phyloP scores from a whole-genome alignment of 495 filamentous ascomycete species.

The Penicillium paxilli region DNA sequence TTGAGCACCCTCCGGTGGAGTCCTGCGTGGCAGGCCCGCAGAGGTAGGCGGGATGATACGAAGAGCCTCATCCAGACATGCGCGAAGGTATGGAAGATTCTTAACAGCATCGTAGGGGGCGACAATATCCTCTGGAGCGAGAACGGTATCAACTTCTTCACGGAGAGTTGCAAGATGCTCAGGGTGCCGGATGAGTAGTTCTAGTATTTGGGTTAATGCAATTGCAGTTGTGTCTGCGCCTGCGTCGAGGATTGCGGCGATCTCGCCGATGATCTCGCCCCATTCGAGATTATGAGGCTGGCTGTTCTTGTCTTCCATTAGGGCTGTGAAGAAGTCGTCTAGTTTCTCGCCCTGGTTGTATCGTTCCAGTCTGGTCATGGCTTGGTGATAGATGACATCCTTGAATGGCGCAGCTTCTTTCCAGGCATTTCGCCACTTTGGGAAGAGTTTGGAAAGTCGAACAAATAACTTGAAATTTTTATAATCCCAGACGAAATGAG shows the following conservation, averaged over 20 bases:
- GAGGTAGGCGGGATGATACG: conserved; percentile 37
- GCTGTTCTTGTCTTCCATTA: conserved; percentile 48
- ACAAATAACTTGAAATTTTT: conserved; percentile 2
- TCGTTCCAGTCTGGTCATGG: conserved; percentile 27
- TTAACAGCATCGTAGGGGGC: conserved; percentile 39
- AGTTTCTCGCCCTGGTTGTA: conserved; percentile 45
- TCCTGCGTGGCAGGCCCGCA: conserved; percentile 28
- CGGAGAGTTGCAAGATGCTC: conserved; percentile 47
- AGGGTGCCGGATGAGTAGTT: conserved; percentile 53
- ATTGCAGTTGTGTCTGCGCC: conserved; percentile 54
- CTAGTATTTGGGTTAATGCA: conserved; percentile 46
- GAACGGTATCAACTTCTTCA: conserved; percentile 49
- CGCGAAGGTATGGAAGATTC: conserved; percentile 34
- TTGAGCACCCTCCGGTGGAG: conserved; percentile 28
- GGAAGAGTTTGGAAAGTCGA: conserved; percentile 5
- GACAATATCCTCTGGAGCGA: conserved; percentile 30
- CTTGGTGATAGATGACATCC: conserved; percentile 31
- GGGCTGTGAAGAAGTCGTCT: conserved; percentile 47
- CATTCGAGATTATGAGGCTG: conserved; percentile 20
- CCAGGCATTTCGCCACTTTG: conserved; percentile 14
- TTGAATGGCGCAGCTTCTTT: conserved; percentile 6
- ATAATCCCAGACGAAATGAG: conserved; percentile 20
- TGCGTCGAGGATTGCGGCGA: conserved; percentile 41
- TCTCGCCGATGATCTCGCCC: conserved; percentile 18
- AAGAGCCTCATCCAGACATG: conserved; percentile 44